Evolutionary conservation across 495 filamentous ascomycete genomes (phyloP), one percentile per base, ranked within the genome.

Genomic region (Hapsidospora chrysogenum): DNA sequence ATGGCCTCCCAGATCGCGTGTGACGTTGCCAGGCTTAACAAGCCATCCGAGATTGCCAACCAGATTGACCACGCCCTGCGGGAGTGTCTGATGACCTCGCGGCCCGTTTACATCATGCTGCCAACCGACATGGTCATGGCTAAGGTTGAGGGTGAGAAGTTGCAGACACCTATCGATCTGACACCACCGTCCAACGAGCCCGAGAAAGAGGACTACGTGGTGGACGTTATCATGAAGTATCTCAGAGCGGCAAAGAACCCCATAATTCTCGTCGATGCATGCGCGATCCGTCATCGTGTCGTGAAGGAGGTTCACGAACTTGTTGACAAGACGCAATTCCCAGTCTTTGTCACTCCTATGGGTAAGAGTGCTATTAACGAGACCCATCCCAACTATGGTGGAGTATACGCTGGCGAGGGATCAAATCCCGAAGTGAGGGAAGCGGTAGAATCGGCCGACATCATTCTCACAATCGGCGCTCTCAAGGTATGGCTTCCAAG

Each of bases 341-440:
- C 85, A 6, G 78, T 78, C 0, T 93, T 89, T 52, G 82, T 89
- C 14, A 74, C 84, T 0, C 86, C 86, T 2, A 92, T 92, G 84
- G 85, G 87, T 39, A 93, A 93, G 54, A 74, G 86, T 28, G 82
- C 78, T 6, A 72, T 94, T 33, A 66, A 93, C 40, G 85, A 96
- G 50, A 72, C 68, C 1, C 61, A 75, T 34, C 62, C 71, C 8
- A 76, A 68, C 39, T 95, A 80, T 46, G 81, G 82, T 14, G 86
- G 86, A 31, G 84, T 93, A 2, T 93, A 94, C 52, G 78, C 79
- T 5, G 86, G 86, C 13, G 68, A 70, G 41, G 86, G 79, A n/a
- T 81, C 74, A 10, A 70, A 77, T 29, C 53, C 69, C 0, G 77
- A 67, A 18, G 81, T 92, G 4, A 61, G 68, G 33, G 72, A 83